Percentiles rank a stretch among this genome's conserved stretches.
Evolutionary conservation across 2,329 filamentous ascomycete genomes (phyloP).

Genomic region (Aaosphaeria pasadenensis): DNA sequence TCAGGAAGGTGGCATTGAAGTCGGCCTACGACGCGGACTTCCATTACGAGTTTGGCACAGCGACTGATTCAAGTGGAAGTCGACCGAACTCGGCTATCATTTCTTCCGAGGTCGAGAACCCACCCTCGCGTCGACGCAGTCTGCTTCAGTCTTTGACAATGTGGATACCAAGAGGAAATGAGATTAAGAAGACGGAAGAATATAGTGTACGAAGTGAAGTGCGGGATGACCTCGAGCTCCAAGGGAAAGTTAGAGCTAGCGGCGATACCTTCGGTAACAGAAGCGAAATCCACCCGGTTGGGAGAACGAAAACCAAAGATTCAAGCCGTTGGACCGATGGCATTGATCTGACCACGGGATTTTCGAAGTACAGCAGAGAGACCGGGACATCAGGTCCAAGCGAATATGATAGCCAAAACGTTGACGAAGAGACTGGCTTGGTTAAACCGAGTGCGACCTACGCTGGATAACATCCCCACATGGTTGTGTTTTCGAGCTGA

Average conservation of each 20-base stretch:
- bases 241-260: not conserved
- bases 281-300: not conserved
- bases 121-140: not conserved
- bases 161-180: constrained; percentile 23
- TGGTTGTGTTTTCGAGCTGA: too few relatives aligned
- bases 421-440: too few relatives aligned
- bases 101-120: not conserved
- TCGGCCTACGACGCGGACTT: constrained; percentile 22
- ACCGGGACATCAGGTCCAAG: not conserved
- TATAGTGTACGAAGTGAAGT: constrained; percentile 20
- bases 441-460: too few relatives aligned
- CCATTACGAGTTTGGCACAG: constrained; percentile 24
- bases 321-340: not conserved
- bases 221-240: constrained; percentile 5
- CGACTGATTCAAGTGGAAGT: not conserved
- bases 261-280: not conserved
- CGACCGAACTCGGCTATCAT: constrained; percentile 8
- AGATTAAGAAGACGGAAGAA: constrained; percentile 29
- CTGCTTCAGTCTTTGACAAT: not conserved
- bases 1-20: constrained; percentile 37
- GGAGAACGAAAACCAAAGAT: not conserved
- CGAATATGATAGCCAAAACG: too few relatives aligned
- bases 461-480: too few relatives aligned
- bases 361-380: not conserved
- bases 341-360: not conserved